Percentiles rank a stretch among this genome's conserved stretches.
Conservation (phyloP, 2,329 filamentous ascomycete genomes). For the Ceratocystis ficicola region DNA sequence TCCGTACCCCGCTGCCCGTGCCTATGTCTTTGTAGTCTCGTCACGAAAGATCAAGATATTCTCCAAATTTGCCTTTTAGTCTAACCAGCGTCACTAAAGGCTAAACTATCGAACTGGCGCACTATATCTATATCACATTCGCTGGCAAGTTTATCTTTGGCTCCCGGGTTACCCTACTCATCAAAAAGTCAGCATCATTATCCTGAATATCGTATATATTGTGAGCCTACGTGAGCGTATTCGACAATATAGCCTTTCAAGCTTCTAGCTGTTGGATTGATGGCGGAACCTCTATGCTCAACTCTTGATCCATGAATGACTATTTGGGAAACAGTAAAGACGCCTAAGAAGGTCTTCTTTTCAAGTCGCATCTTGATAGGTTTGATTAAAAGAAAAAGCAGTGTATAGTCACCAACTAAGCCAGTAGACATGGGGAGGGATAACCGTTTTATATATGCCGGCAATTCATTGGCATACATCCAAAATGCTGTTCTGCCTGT, state of each 20-base stretch:
- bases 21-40: too few species aligned
- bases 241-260: slow-evolving; percentile 12
- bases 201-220: neutral
- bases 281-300: neutral
- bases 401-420: neutral
- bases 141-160: neutral
- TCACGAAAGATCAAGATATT: too few species aligned
- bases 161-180: neutral
- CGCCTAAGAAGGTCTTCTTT: neutral
- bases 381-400: neutral
- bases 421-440: neutral
- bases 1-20: too few species aligned
- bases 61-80: too few species aligned
- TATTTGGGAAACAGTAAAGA: neutral
- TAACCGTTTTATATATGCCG: neutral
- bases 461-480: too few species aligned
- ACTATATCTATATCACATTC: neutral
- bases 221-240: neutral
- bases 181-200: neutral
- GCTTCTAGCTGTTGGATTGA: neutral
- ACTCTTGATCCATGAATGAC: neutral
- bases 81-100: slow-evolving; percentile 29
- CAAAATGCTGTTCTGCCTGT: too few species aligned
- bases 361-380: neutral
- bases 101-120: slow-evolving; percentile 24